Evolutionary conservation across 2,329 filamentous ascomycete genomes (phyloP).

Genomic region (Penicillium sp.): DNA sequence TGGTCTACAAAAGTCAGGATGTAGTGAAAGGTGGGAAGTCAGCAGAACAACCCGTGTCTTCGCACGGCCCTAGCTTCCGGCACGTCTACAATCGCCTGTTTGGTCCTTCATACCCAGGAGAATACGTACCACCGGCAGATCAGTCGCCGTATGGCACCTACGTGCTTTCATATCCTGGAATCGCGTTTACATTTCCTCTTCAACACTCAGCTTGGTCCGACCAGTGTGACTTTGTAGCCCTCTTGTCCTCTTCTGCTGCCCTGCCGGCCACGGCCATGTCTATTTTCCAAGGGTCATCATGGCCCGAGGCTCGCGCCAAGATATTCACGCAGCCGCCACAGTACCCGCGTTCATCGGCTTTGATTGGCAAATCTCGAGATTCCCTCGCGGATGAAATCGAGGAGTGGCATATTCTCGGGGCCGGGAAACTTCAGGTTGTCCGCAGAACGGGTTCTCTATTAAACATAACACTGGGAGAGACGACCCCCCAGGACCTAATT

Average conservation of each 20-base stretch:
- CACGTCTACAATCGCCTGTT: conserved; percentile 93
- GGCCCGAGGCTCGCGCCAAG: conserved; percentile 73
- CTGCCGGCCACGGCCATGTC: conserved; percentile 81
- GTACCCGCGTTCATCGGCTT: conserved; percentile 67
- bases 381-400: conserved; percentile 86
- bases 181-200: conserved; percentile 87
- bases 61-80: conserved; percentile 69
- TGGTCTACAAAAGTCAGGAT: conserved; percentile 78
- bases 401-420: conserved; percentile 70
- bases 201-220: conserved; percentile 69
- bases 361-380: conserved; percentile 69
- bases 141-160: conserved; percentile 67
- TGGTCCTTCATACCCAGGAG: conserved; percentile 88
- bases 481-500: conserved; percentile 85
- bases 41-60: conserved; percentile 30
- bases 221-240: conserved; percentile 72
- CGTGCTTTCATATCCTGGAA: conserved; percentile 87
- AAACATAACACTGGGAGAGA: conserved; percentile 74
- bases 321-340: conserved; percentile 73
- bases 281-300: conserved; percentile 84
- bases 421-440: conserved; percentile 72
- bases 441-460: conserved; percentile 65
- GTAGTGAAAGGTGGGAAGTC: conserved; percentile 59
- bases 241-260: conserved; percentile 74
- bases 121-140: conserved; percentile 68